Evolutionary conservation across 1,284 basidiomycete species (phyloP), one percentile per base, ranked within the genome.

Genomic region (Mycocalia duriaeana): DNA sequence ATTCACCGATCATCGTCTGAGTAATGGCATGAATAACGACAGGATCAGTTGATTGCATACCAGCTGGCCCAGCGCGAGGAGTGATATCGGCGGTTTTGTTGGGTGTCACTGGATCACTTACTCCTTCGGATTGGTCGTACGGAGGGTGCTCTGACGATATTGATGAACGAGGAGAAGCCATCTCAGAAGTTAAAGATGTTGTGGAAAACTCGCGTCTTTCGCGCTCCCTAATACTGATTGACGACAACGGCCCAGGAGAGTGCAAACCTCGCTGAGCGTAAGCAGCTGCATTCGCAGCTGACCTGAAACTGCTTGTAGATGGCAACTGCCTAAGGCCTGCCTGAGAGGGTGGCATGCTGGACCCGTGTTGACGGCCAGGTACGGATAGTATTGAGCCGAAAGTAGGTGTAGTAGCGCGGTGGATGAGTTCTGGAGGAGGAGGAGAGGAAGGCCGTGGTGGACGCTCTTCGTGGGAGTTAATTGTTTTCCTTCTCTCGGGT

Each of bases 1-100:
- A 98, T 74, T 98, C 95, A 53, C 95, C 94, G 56, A 99, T 98
- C 95, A 99, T 99, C 19, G 94, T 97, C 75, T 98, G 94, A 4
- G 95, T 99, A 60, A 99, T 98, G 2, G 94, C 90, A 62, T 97
- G 94, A 56, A 98, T 94, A 54, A 94, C 72, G 2, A 74, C 67
- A 1, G 92, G 91, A 64, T 97, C 94, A 11, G 93, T 95, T 19
- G 83, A 51, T 41, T 53, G 60, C 24, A 45, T 55, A 43, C 44
- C n/a, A n/a, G n/a, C n/a, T 51, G 46, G 46, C 31, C 52, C 6
- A 34, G 56, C 50, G 16, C 65, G 61, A 24, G 66, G 65, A 1
- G 70, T 72, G 25, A 65, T 60, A 53, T 74, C 68, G 0, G 69
- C 70, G 3, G 65, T 63, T 56, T 68, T 76, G 38, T 71, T 64